Base-by-base conservation (phyloP, 2,329 filamentous ascomycete species). In the Daldinia sp. region DNA sequence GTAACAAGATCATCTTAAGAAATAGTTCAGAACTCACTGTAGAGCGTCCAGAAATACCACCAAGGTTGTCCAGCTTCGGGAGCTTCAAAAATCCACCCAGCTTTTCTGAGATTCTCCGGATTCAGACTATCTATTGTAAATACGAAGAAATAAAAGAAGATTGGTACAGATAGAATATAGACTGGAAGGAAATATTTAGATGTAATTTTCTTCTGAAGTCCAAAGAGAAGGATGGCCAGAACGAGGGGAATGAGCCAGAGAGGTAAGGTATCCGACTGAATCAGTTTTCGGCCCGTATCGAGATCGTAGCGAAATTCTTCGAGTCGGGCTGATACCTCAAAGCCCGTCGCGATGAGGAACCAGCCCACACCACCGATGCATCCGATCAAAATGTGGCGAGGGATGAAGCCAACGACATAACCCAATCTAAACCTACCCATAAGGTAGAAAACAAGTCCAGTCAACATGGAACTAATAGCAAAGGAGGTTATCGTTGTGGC, bases 291-390 rank as follows among this genome's bases (percentile, higher is more conserved):
- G 4, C 97, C 81, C 0, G 94, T 97, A 18, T 88, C 86, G 12
- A 93, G 79, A 71, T 95, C 89, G 78, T 97, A 97, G 72, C 92
- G 89, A 35, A 99, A 86, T 15, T 94, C 94, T 42, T 96, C 90
- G 28, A 99, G 84, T 56, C 95, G 89, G 26, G 94, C 95, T 23
- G 94, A 97, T 7, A 99, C 95, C 77, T 98, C 95, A 64, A 99
- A 89, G 26, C 94, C 96, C 6, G 96, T 99, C 58, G 93, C 89
- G 57, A 98, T 85, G 20, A 99, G 85, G 80, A 99, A 99, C 87
- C 94, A 97, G 4, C 96, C 96, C 7, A 99, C 96, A 69, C 96
- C 96, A 48, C 96, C 96, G 73, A 99, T 98, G 77, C 96, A 99
- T 61, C 96, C 96, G 69, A 98, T 97, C 35, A 99, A 83, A 73